A percentile compares a stretch with the other conserved stretches of the same genome.
phyloP scores from a whole-genome alignment of 2,329 filamentous ascomycete species.

The Blumeria graminis region DNA sequence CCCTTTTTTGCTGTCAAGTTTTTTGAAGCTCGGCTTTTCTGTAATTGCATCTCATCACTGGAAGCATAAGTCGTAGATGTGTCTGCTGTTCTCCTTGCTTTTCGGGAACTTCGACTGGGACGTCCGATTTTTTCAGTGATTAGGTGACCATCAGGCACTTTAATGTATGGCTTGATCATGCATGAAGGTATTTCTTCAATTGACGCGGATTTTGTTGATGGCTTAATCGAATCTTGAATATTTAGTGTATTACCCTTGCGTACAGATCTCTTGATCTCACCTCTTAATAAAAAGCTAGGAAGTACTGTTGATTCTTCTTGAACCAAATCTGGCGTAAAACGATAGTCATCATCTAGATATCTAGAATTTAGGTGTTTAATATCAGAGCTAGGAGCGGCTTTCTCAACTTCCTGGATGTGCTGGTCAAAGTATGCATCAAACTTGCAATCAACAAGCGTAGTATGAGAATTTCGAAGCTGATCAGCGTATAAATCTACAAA shows the following conservation, averaged over 20 bases:
- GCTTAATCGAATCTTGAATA: no score
- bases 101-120: constrained; percentile 52
- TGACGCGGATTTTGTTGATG: constrained; percentile 9
- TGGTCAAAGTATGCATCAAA: constrained; percentile 93
- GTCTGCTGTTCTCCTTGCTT: constrained; percentile 49
- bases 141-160: constrained; percentile 46
- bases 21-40: constrained; percentile 29
- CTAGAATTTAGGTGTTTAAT: constrained; percentile 9
- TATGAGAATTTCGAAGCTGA: constrained; percentile 59
- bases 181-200: constrained; percentile 38
- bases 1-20: constrained; percentile 50
- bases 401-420: constrained; percentile 62
- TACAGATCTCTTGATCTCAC: constrained; percentile 3
- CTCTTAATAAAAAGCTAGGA: constrained; percentile 13
- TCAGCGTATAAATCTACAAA: constrained; percentile 80
- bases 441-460: constrained; percentile 53
- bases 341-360: constrained; percentile 8
- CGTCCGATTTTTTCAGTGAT: constrained; percentile 53
- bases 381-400: constrained; percentile 19
- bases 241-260: no score
- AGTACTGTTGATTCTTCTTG: constrained; percentile 27
- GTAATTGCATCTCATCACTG: constrained; percentile 49
- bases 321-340: constrained; percentile 3
- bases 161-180: constrained; percentile 38
- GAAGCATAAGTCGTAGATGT: constrained; percentile 42